Evolutionary conservation across 768 basidiomycete species (phyloP).

Genomic region (Scleroderma citrinum): DNA sequence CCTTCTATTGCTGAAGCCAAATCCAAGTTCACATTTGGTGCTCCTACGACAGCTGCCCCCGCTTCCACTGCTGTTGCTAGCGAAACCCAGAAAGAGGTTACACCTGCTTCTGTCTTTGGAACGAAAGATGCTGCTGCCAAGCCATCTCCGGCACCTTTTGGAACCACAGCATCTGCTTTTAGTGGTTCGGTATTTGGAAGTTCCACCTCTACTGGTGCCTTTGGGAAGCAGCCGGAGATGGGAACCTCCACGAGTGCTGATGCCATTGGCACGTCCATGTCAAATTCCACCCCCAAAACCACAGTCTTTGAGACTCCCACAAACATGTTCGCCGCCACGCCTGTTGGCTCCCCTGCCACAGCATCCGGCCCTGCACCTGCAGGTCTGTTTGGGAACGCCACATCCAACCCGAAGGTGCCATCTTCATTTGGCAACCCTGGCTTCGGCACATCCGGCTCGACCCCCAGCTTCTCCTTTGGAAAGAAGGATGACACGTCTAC

Average conservation of each 20-base stretch:
- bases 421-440: constrained; percentile 2
- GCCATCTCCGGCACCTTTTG: constrained; percentile 2
- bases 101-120: constrained; percentile 31
- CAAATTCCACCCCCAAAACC: constrained; percentile 13
- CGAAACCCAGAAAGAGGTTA: constrained; percentile 21
- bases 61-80: constrained; percentile 9
- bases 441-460: constrained; percentile 7
- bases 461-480: constrained; percentile 11
- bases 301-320: constrained; percentile 11
- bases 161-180: constrained; percentile 10
- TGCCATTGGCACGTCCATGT: constrained; percentile 15
- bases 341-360: constrained; percentile 12
- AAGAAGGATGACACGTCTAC: constrained; percentile 12
- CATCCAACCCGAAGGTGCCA: constrained; percentile 2
- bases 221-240: constrained; percentile 11
- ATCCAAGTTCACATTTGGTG: constrained; percentile 13
- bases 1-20: constrained; percentile 11
- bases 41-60: constrained; percentile 17
- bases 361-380: constrained; percentile 3
- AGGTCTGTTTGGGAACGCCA: constrained; percentile 2
- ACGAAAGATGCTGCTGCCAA: constrained; percentile 5
- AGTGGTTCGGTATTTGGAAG: constrained; percentile 14
- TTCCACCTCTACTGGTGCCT: constrained; percentile 9
- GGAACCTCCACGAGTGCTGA: constrained; percentile 3
- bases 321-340: constrained; percentile 11